Conservation (phyloP, 805 yeast genomes). For the Suhomyces pyralidae region DNA sequence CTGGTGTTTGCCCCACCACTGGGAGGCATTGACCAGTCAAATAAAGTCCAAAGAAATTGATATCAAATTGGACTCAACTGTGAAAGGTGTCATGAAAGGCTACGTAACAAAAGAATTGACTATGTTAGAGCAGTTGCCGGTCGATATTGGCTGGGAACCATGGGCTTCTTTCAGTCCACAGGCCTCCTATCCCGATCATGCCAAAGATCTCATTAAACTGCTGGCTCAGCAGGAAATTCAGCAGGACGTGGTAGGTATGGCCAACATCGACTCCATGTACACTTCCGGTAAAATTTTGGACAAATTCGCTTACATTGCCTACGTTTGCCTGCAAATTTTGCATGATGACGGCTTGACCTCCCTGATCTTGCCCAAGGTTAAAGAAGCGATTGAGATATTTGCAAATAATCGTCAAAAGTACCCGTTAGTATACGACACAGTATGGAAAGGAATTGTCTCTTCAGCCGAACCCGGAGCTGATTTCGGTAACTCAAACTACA, state of each 20-base stretch:
- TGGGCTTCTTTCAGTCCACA: conserved; percentile 47
- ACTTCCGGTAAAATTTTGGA: conserved; percentile 85
- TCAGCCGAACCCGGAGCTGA: conserved; percentile 64
- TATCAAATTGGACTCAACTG: conserved; percentile 44
- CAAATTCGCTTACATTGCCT: conserved; percentile 84
- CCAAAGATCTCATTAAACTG: conserved; percentile 33
- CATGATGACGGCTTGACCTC: conserved; percentile 52
- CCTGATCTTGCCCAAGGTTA: conserved; percentile 53
- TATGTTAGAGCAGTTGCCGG: conserved; percentile 44
- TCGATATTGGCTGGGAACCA: conserved; percentile 47
- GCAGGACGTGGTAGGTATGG: conserved; percentile 53
- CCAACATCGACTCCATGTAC: conserved; percentile 83
- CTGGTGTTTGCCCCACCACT: conserved; percentile 54
- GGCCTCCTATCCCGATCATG: conserved; percentile 26
- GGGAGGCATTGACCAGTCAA: conserved; percentile 31
- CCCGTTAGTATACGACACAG: conserved; percentile 75
- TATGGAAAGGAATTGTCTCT: conserved; percentile 78
- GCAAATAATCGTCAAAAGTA: conserved; percentile 62
- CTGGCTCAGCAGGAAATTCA: conserved; percentile 54
- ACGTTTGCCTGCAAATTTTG: conserved; percentile 65
- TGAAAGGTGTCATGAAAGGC: conserved; percentile 48
- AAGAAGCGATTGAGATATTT: conserved; percentile 67
- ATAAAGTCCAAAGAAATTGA: conserved; percentile 28
- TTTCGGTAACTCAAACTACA: conserved; percentile 68
- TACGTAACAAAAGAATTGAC: conserved; percentile 38